Base-by-base conservation (phyloP, 2,329 filamentous ascomycete species). In the Pseudogymnoascus sp. region DNA sequence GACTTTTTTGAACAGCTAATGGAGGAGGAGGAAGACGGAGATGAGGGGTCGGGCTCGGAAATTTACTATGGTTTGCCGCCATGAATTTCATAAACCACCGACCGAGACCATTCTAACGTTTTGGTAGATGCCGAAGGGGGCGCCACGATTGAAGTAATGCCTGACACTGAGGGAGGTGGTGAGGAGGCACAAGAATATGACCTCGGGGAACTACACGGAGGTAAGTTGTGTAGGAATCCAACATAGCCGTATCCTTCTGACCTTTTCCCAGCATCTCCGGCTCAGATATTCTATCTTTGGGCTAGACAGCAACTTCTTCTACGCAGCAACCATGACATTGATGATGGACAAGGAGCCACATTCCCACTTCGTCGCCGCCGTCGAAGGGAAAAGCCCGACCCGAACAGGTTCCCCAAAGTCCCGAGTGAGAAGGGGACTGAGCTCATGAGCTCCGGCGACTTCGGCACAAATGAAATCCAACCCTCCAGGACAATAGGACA, bases 361-460 rank as follows among this genome's bases (percentile, higher is more conserved):
- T 73, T 76, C 59, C 75, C 79, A 60, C 77, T 79, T 68, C 76
- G 80, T 42, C 74, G 79, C 35, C 76, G 81, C 56, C 78, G 81
- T 61, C 72, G 75, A 19, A 71, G 72, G 10, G 67, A 67, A 1
- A 70, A 69, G 7, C 78, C 75, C n/a, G 81, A 86, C 64, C 80
- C 80, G 1, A 75, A 86, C 66, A 77, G 84, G 50, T 93, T 93
- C 65, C 91, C 93, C n/a, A 89, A 89, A 69, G 86, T 96, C 0
- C 93, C 93, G 0, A 96, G 88, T 70, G 85, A 89, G 10, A 81
- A 85, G 66, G 93, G 95, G 6, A 80, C 76, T 59, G 84, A 88
- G 68, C 78, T 97, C 65, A 96, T 97, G 92, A 80, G 85, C 40
- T 88, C 87, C 31, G 93, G 93, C 1, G 80, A 79, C 2, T 97